Conservation (phyloP, 2,329 filamentous ascomycete species). For the Aspergillus sergii region DNA sequence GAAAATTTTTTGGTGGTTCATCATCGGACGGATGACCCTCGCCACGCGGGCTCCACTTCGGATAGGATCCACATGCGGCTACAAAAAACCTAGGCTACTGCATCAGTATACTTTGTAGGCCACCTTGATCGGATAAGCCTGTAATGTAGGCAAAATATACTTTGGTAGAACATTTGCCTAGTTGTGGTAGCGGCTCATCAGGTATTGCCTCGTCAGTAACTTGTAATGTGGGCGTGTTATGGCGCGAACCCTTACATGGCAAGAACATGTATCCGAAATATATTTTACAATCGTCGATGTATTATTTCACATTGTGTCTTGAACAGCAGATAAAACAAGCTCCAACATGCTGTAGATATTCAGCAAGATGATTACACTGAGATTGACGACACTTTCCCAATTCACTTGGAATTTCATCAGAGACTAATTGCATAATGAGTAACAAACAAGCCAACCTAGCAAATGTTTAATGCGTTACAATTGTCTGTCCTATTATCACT, state of each 20-base stretch:
- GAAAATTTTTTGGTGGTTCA: conserved; percentile 3
- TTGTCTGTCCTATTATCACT: neutral
- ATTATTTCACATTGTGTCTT: neutral
- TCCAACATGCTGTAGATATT: neutral
- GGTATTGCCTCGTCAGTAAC: neutral
- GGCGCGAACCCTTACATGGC: neutral
- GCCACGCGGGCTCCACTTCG: neutral
- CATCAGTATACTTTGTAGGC: neutral
- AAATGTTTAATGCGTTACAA: neutral
- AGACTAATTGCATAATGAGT: neutral
- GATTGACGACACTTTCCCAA: neutral
- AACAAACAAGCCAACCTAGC: neutral
- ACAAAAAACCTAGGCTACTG: neutral
- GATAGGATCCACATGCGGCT: conserved; percentile 1
- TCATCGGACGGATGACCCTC: neutral
- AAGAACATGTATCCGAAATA: neutral
- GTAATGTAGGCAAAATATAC: neutral
- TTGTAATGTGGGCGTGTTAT: neutral
- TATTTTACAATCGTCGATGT: neutral
- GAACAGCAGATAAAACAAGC: neutral
- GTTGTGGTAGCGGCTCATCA: neutral
- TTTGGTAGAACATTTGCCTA: neutral
- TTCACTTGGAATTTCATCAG: neutral
- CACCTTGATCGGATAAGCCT: neutral
- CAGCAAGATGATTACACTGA: neutral